Base-by-base conservation (phyloP, 1,139 yeast species). In the Arxiozyma slooffiae region DNA sequence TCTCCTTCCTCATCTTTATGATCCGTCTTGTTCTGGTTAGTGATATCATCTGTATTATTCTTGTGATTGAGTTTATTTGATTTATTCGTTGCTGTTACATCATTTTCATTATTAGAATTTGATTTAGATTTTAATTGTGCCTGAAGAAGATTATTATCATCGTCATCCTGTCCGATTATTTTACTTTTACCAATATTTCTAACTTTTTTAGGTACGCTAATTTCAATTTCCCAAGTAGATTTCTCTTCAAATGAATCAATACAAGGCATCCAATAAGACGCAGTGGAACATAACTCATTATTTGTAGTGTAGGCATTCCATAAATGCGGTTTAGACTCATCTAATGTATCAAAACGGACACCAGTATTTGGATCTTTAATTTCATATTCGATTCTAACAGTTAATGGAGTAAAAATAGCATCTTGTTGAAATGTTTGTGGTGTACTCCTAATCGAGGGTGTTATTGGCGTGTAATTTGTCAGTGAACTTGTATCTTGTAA, bases 251-350 rank as follows among this genome's bases (percentile, higher is more conserved):
- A 67, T 46, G 85, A 87, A 59, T 94, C 97, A 5, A 92, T 76
- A 63, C 98, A 94, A 0, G 99, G 99, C 46, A 92, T 85, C 98
- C 99, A 94, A 21, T 89, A 83, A 1, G 96, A 86, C 0, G 97
- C 86, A 16, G 95, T 80, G 8, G 85, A 76, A 21, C 89, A 89
- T 46, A 81, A 71, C 26, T 88, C 90, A 3, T 87, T 75, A 62
- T 92, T 90, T 1, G 80, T 75, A 0, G 98, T 90, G 66, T 85
- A 89, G 1, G 87, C 95, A 62, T 86, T 95, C 95, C 97, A 89
- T 42, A 70, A 67, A 16, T 70, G 66, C 47, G 70, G 70, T 26
- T 70, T 68, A 7, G 70, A 48, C 30, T 57, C 59, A 1, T 66
- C 53, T n/a, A 56, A 54, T 48, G 64, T 70, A 22, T 77, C 79